These are phyloP conservation scores for Acidomyces sp. DNA, from an alignment of 495 filamentous ascomycete species.

Conservation along the genomic window DNA sequence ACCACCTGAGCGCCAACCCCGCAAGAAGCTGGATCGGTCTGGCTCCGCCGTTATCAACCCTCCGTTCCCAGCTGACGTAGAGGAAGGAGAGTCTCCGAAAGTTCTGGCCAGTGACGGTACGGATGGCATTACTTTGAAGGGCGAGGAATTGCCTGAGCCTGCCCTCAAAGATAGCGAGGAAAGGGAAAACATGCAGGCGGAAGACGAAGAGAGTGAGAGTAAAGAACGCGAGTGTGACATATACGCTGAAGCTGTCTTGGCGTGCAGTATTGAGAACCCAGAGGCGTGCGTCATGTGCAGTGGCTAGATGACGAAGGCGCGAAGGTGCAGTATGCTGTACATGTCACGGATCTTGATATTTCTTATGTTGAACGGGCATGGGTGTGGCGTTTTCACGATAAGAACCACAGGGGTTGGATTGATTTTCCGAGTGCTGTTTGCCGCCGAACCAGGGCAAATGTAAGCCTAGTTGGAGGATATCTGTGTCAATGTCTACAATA, in stretches of 20 bases:
- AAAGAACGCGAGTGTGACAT: constrained; percentile 71
- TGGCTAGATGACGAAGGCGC: constrained; percentile 36
- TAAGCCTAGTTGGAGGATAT: no score
- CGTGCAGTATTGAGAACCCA: constrained; percentile 86
- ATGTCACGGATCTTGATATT: no score
- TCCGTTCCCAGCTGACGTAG: constrained; percentile 52
- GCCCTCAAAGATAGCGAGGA: constrained; percentile 27
- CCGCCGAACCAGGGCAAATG: no score
- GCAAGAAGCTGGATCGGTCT: constrained; percentile 7
- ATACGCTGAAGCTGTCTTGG: constrained; percentile 78
- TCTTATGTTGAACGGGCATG: constrained; percentile 3
- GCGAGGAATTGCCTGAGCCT: constrained; percentile 45
- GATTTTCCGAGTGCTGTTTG: not conserved
- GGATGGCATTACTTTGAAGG: constrained; percentile 31
- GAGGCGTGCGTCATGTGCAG: constrained; percentile 87
- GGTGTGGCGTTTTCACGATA: constrained; percentile 4
- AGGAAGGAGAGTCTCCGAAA: constrained; percentile 65
- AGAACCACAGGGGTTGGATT: not conserved
- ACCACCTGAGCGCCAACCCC: constrained; percentile 36
- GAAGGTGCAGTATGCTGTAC: not conserved
- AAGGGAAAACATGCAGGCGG: constrained; percentile 43
- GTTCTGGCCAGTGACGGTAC: constrained; percentile 56
- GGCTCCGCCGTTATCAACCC: constrained; percentile 28
- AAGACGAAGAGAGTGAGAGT: constrained; percentile 53
- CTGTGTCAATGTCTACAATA: no score